Conservation (phyloP, 805 yeast genomes). For the Candida schatavii region DNA sequence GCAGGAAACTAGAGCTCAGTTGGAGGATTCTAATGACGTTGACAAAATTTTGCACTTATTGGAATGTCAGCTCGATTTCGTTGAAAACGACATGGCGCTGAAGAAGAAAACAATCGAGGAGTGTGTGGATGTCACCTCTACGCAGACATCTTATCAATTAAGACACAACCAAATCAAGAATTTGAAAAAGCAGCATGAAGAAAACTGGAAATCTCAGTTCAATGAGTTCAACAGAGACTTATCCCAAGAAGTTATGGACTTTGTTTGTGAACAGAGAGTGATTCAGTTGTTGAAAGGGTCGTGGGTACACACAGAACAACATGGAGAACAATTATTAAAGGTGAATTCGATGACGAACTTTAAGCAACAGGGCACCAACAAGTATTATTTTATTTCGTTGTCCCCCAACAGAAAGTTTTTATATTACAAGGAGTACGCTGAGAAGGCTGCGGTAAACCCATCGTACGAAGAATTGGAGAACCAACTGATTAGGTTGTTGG, state of each 20-base stretch:
- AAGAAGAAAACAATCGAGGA: conserved; percentile 38
- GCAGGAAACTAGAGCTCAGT: conserved; percentile 57
- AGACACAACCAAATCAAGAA: conserved; percentile 52
- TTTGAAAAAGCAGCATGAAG: conserved; percentile 33
- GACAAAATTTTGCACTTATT: conserved; percentile 49
- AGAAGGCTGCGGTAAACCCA: conserved; percentile 48
- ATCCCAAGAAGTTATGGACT: conserved; percentile 58
- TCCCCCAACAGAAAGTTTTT: conserved; percentile 66
- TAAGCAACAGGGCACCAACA: conserved; percentile 14
- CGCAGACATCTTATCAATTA: conserved; percentile 44
- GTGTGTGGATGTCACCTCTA: conserved; percentile 40
- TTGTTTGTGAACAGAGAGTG: conserved; percentile 74
- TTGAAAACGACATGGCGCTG: conserved; percentile 25
- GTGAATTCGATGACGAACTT: conserved; percentile 7
- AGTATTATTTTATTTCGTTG: conserved; percentile 54
- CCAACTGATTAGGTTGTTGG: conserved; percentile 47
- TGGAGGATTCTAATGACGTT: conserved; percentile 45
- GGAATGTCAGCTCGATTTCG: conserved; percentile 21
- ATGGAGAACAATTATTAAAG: conserved; percentile 30
- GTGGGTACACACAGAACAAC: conserved; percentile 72
- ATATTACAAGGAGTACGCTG: conserved; percentile 57
- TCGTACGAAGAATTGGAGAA: conserved; percentile 57
- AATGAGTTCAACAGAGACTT: conserved; percentile 49
- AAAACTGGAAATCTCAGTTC: conserved; percentile 46
- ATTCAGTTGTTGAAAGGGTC: conserved; percentile 70